These are phyloP conservation scores for Zymoseptoria tritici DNA, from an alignment of 2,329 filamentous ascomycete genomes.

Conservation along the genomic window DNA sequence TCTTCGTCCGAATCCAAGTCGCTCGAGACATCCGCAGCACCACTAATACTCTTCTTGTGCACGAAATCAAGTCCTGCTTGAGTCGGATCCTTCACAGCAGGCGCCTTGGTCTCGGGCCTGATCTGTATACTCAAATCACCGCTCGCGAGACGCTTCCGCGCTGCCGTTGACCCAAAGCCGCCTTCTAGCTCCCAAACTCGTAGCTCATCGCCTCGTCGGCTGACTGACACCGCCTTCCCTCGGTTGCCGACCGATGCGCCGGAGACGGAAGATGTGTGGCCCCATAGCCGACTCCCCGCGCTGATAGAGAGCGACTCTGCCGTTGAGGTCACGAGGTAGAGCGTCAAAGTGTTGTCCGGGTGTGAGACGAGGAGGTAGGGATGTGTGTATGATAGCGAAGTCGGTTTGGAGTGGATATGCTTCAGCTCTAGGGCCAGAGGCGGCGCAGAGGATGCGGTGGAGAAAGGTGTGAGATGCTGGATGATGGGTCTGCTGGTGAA, in stretches of 20 bases:
- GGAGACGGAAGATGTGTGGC: slow-evolving; percentile 83
- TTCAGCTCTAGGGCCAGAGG: slow-evolving; percentile 19
- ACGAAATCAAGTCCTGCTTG: slow-evolving; percentile 17
- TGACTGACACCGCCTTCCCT: slow-evolving; percentile 87
- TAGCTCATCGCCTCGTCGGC: slow-evolving; percentile 58
- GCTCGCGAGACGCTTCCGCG: slow-evolving; percentile 35
- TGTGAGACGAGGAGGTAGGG: slow-evolving; percentile 80
- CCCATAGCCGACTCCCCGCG: slow-evolving; percentile 71
- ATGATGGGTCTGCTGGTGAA: slow-evolving; percentile 26
- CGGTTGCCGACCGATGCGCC: slow-evolving; percentile 76
- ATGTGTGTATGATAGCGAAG: slow-evolving; percentile 53
- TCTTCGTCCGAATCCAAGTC: slow-evolving; percentile 7
- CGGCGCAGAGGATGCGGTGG: slow-evolving; percentile 6
- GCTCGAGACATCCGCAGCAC: not conserved
- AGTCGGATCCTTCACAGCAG: not conserved
- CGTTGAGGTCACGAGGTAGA: slow-evolving; percentile 74
- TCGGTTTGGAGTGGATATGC: slow-evolving; percentile 36
- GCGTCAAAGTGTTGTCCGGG: slow-evolving; percentile 77
- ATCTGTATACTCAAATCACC: slow-evolving; percentile 50
- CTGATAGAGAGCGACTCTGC: slow-evolving; percentile 59
- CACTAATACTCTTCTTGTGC: not conserved
- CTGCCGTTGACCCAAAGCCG: slow-evolving; percentile 44
- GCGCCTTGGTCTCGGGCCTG: slow-evolving; percentile 17
- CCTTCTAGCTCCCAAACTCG: slow-evolving; percentile 87
- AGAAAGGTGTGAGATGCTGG: slow-evolving; percentile 18